Evolutionary conservation across 495 filamentous ascomycete species (phyloP).

Genomic region (Rostrohypoxylon terebratum): DNA sequence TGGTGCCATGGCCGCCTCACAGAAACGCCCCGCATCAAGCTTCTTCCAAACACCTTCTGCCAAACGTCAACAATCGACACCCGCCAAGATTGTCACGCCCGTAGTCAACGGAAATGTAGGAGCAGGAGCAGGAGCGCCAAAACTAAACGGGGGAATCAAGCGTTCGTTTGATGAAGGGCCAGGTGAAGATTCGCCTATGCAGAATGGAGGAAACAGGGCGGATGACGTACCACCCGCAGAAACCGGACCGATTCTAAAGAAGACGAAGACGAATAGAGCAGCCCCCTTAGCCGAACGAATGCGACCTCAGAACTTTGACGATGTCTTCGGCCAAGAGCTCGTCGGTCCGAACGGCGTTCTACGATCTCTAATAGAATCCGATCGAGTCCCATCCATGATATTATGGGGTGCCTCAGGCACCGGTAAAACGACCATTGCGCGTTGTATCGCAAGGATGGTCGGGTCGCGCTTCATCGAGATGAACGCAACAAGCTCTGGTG

Average conservation of each 20-base stretch:
- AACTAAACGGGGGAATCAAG: conserved; percentile 50
- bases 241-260: conserved; percentile 62
- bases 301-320: conserved; percentile 85
- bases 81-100: conserved; percentile 39
- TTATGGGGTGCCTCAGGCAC: conserved; percentile 93
- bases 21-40: conserved; percentile 68
- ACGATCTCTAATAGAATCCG: conserved; percentile 88
- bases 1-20: conserved; percentile 56
- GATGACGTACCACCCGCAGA: conserved; percentile 25
- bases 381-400: conserved; percentile 92
- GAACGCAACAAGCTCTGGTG: conserved; percentile 89
- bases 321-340: conserved; percentile 91
- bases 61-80: conserved; percentile 60
- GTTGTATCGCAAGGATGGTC: conserved; percentile 86
- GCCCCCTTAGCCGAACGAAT: conserved; percentile 94
- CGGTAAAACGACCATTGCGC: conserved; percentile 95
- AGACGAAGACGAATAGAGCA: conserved; percentile 73
- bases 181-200: conserved; percentile 46
- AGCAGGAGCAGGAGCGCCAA: conserved; percentile 18
- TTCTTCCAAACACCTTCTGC: conserved; percentile 83
- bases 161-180: conserved; percentile 60
- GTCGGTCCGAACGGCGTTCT: conserved; percentile 87
- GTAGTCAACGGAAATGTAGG: conserved; percentile 41
- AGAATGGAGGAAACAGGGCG: conserved; percentile 36
- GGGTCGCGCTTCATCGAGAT: conserved; percentile 93